Conservation (phyloP, 2,329 filamentous ascomycete genomes). For the Acephala macrosclerotiorum region DNA sequence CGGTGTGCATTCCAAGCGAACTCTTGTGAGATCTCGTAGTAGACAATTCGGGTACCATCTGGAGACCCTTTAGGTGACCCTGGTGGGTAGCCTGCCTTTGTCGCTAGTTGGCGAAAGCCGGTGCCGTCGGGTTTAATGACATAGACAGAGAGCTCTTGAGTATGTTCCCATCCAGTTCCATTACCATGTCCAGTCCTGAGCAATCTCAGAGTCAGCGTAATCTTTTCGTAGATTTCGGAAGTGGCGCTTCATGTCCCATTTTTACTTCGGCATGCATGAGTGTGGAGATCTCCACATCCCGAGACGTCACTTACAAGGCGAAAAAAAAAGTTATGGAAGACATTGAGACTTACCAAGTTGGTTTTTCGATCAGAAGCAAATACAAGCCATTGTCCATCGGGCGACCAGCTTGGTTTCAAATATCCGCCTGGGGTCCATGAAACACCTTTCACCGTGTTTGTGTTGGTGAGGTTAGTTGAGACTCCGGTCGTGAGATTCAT, state of each 20-base stretch:
- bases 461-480: constrained; percentile 48
- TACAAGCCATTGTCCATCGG: constrained; percentile 50
- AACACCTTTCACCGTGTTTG: constrained; percentile 34
- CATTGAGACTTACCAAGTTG: constrained; percentile 31
- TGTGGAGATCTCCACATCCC: background rate
- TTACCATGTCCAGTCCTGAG: constrained; percentile 49
- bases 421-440: constrained; percentile 44
- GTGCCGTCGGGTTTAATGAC: constrained; percentile 47
- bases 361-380: constrained; percentile 53
- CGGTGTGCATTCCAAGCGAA: constrained; percentile 49
- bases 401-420: constrained; percentile 51
- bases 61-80: constrained; percentile 49
- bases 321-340: background rate
- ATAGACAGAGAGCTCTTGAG: constrained; percentile 51
- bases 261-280: background rate
- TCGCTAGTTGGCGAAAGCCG: constrained; percentile 46
- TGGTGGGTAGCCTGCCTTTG: constrained; percentile 46
- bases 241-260: background rate
- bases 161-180: constrained; percentile 50
- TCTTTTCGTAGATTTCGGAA: background rate
- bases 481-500: constrained; percentile 46
- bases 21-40: constrained; percentile 50
- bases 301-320: background rate
- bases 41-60: constrained; percentile 47
- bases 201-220: background rate